Percentiles rank a stretch among this genome's conserved stretches.
Conservation (phyloP, 2,329 filamentous ascomycete species). For the Trichoderma sp. region DNA sequence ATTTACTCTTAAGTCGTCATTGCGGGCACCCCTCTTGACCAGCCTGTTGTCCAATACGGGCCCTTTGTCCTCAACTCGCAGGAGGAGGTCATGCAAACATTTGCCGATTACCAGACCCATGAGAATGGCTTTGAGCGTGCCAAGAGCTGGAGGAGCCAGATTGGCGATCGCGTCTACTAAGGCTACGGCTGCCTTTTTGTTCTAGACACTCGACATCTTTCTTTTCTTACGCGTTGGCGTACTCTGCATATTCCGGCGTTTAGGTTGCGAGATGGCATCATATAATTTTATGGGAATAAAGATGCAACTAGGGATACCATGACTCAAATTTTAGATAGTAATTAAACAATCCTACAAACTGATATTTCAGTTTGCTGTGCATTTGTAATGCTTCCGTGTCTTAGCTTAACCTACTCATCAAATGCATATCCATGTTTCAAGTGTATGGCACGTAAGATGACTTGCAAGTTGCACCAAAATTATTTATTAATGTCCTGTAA, state of each 20-base stretch:
- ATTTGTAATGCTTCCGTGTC: not conserved
- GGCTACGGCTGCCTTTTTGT: too few species aligned
- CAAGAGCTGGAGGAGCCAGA: conserved; percentile 79
- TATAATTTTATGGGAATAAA: not conserved
- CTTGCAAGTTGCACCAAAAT: conserved; percentile 26
- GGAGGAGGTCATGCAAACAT: conserved; percentile 73
- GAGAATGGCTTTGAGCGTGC: conserved; percentile 81
- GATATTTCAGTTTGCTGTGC: not conserved
- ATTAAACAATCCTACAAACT: not conserved
- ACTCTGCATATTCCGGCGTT: conserved; percentile 1
- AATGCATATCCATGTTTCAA: not conserved
- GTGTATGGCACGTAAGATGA: not conserved
- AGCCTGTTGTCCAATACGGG: conserved; percentile 80
- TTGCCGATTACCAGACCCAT: conserved; percentile 72
- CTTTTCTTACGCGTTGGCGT: not conserved
- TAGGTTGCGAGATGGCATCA: conserved; percentile 34
- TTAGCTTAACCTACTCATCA: not conserved
- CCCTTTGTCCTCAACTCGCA: conserved; percentile 77
- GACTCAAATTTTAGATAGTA: not conserved
- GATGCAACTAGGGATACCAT: not conserved
- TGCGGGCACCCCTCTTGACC: conserved; percentile 77
- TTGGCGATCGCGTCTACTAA: conserved; percentile 68
- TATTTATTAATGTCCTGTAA: conserved; percentile 36
- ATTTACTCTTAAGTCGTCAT: conserved; percentile 57
- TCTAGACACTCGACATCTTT: not conserved